Base-by-base conservation (phyloP, 306 rosid genomes). In the Calophaca sinica region DNA sequence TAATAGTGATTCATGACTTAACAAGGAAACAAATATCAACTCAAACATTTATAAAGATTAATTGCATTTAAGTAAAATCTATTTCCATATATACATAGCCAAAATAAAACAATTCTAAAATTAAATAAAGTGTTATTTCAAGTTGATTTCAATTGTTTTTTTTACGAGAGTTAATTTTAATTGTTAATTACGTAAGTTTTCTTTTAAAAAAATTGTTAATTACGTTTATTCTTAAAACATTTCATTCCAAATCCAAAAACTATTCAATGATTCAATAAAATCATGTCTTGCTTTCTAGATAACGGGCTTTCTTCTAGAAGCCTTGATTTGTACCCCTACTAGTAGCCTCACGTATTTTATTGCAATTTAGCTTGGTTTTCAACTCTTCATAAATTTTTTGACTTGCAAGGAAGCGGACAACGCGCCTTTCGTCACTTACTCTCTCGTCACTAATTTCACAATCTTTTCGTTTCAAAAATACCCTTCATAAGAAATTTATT, bases 271-370 rank as follows among this genome's bases (percentile, higher is more conserved):
- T 42, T 42, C 11, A 7, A 42, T 42, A 8, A 38, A 38, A 20
- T 20, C 26, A 20, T 20, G 42, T 38, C 26, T 65, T 44, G 31
- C 28, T 26, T 67, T 67, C 72, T n/a, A 48, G 48, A 49, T 1
- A 52, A 1, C 4, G 59, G 20, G 83, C 46, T 81, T 20, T 20
- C 26, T 20, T 86, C 89, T 79, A 82, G 85, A 88, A 81, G 78
- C 9, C 48, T 8, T 42, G 48, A 7, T 42, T 6, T 5, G 5
- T 42, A 7, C 9, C 2, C 3, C 7, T 7, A 38, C 42, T 7
- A 38, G 42, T 38, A 38, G 42, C 42, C 42, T 38, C 7, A 5
- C 42, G 7, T 6, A 5, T 38, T 38, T 38, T 38, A 38, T 42
- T 42, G 11, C 48, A 7, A 42, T 2, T 42, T 7, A 14, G n/a